Percentiles rank a stretch among this genome's conserved stretches.
Conservation (phyloP, 257 asterid genomes). For the Forsythia viridissima region DNA sequence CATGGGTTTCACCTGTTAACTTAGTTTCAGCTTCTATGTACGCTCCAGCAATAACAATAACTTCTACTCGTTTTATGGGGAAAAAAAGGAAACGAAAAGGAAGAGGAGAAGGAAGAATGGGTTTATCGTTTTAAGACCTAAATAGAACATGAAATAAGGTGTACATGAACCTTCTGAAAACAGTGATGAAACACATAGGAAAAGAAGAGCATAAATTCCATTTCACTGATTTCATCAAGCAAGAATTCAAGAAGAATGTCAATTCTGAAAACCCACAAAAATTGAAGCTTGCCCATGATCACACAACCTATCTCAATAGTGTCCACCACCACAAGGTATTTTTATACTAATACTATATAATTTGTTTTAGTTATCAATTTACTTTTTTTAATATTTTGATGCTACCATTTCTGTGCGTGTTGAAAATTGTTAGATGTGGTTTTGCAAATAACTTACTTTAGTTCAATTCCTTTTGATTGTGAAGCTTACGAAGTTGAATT, state of each 20-base stretch:
- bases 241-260: constrained; percentile 51
- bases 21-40: too few species aligned
- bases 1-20: too few species aligned
- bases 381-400: not conserved
- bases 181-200: constrained; percentile 69
- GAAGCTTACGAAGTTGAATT: too few species aligned
- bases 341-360: not conserved
- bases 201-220: constrained; percentile 59
- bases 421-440: too few species aligned
- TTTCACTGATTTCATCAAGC: constrained; percentile 66
- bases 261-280: constrained; percentile 34
- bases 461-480: too few species aligned
- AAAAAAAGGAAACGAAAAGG: not conserved
- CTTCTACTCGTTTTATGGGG: too few species aligned
- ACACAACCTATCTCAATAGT: constrained; percentile 66
- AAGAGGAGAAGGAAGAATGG: constrained; percentile 32
- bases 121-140: constrained; percentile 37
- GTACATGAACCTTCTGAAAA: constrained; percentile 67
- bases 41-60: not conserved
- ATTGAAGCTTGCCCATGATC: constrained; percentile 69
- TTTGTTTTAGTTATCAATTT: not conserved
- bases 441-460: too few species aligned
- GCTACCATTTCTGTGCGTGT: not conserved
- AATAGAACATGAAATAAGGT: constrained; percentile 41
- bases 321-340: constrained; percentile 88